phyloP scores from a whole-genome alignment of 495 filamentous ascomycete genomes.

The Tuber microsphaerosporum region DNA sequence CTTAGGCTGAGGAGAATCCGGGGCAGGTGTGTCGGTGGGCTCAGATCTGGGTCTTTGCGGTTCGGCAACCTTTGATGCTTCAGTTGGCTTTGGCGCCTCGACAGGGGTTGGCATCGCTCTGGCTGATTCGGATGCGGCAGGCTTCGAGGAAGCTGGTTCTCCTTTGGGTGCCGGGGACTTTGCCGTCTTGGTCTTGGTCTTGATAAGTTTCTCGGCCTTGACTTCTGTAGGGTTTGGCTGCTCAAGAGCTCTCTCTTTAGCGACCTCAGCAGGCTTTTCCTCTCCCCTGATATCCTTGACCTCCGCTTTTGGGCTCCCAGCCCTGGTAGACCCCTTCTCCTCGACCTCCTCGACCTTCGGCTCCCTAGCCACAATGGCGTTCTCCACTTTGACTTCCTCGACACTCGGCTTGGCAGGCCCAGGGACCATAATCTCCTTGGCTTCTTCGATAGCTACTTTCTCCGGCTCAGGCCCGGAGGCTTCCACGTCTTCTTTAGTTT shows the following conservation, averaged over 20 bases:
- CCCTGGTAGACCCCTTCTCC: slow-evolving; percentile 39
- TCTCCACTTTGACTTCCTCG: slow-evolving; percentile 6
- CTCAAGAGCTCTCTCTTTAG: background rate
- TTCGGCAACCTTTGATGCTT: background rate
- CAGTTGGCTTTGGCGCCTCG: background rate
- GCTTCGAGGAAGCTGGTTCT: background rate
- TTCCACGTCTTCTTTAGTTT: slow-evolving; percentile 8
- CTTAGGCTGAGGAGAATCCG: background rate
- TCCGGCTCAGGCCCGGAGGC: slow-evolving; percentile 14
- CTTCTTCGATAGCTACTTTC: slow-evolving; percentile 30
- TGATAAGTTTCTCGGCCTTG: background rate
- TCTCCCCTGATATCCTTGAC: slow-evolving; percentile 40
- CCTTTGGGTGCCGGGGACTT: background rate
- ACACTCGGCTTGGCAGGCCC: slow-evolving; percentile 3
- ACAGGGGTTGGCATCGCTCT: background rate
- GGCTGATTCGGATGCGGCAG: background rate
- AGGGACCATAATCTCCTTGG: slow-evolving; percentile 15
- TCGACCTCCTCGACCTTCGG: slow-evolving; percentile 12
- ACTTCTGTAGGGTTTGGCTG: background rate
- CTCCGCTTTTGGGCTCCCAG: slow-evolving; percentile 40
- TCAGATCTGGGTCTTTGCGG: background rate
- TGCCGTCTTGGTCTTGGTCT: background rate
- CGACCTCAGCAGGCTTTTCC: slow-evolving; percentile 19
- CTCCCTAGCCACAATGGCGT: background rate
- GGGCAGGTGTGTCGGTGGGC: background rate